phyloP scores from a whole-genome alignment of 345 rosid species.

The Citropsis articulata region DNA sequence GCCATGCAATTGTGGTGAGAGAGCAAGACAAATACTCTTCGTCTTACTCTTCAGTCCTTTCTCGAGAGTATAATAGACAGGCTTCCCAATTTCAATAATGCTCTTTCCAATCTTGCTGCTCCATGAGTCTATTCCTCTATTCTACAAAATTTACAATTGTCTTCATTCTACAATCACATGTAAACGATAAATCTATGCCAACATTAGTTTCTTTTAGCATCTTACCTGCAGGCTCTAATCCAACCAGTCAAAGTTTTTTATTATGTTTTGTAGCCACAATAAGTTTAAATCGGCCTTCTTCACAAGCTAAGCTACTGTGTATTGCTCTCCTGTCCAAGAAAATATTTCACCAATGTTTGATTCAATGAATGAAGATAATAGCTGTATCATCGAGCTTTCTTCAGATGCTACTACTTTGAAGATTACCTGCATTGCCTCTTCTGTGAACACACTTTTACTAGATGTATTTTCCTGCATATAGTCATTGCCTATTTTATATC shows the following conservation, averaged over 20 bases:
- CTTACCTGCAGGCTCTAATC: conserved; percentile 71
- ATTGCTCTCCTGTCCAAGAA: conserved; percentile 84
- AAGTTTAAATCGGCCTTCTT: conserved; percentile 82
- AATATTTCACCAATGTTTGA: conserved; percentile 90
- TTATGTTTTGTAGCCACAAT: conserved; percentile 59
- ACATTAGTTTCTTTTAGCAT: neutral
- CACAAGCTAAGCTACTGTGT: conserved; percentile 79
- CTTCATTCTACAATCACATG: neutral
- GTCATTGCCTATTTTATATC: neutral
- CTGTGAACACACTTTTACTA: conserved; percentile 40
- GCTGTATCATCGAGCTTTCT: conserved; percentile 43
- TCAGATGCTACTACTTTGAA: conserved; percentile 46
- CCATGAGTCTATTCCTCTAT: conserved; percentile 65
- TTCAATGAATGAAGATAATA: conserved; percentile 56
- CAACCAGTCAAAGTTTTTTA: conserved; percentile 70
- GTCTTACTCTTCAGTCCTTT: conserved; percentile 63
- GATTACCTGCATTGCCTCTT: conserved; percentile 56
- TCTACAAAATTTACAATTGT: conserved; percentile 40
- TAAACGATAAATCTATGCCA: neutral
- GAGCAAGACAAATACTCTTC: conserved; percentile 54
- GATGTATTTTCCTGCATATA: conserved; percentile 55
- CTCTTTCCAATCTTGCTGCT: conserved; percentile 63
- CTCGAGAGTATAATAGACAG: conserved; percentile 50
- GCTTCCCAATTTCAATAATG: conserved; percentile 46
- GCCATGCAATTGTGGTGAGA: conserved; percentile 68